Conservation (phyloP, 345 rosid species). For the Aethionema arabicum region DNA sequence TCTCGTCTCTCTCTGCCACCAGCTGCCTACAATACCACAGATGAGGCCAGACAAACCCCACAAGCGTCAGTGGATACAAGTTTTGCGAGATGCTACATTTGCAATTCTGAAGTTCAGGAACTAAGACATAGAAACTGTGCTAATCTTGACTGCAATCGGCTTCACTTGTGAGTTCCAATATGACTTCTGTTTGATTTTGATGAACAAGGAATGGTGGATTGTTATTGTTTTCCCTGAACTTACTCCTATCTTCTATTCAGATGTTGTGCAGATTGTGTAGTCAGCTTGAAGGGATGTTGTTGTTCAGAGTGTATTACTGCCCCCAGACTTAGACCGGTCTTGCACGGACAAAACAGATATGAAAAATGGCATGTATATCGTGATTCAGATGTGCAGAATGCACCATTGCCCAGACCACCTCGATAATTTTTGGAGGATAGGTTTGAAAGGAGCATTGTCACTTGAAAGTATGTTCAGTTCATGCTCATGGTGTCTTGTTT, state of each 20-base stretch:
- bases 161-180: conserved; percentile 66
- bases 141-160: conserved; percentile 86
- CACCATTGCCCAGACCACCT: conserved; percentile 24
- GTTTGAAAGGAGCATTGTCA: conserved; percentile 6
- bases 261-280: conserved; percentile 60
- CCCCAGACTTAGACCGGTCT: conserved; percentile 75
- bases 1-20: conserved; percentile 90
- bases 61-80: conserved; percentile 38
- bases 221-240: not conserved
- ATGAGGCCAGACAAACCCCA: conserved; percentile 29
- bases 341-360: conserved; percentile 77
- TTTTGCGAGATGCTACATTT: conserved; percentile 70
- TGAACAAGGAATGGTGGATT: conserved; percentile 1
- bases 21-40: conserved; percentile 46
- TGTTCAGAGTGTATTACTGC: conserved; percentile 62
- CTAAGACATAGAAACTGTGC: conserved; percentile 94
- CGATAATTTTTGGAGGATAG: conserved; percentile 16
- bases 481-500: conserved; percentile 2
- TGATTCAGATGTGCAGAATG: conserved; percentile 40
- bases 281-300: conserved; percentile 72
- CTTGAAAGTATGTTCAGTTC: conserved; percentile 16
- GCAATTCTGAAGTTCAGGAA: conserved; percentile 57
- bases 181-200: conserved; percentile 1
- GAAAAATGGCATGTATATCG: conserved; percentile 78
- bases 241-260: conserved; percentile 42